Conservation (phyloP, 176 grass and related monocot genomes). For the Zea luxurians region DNA sequence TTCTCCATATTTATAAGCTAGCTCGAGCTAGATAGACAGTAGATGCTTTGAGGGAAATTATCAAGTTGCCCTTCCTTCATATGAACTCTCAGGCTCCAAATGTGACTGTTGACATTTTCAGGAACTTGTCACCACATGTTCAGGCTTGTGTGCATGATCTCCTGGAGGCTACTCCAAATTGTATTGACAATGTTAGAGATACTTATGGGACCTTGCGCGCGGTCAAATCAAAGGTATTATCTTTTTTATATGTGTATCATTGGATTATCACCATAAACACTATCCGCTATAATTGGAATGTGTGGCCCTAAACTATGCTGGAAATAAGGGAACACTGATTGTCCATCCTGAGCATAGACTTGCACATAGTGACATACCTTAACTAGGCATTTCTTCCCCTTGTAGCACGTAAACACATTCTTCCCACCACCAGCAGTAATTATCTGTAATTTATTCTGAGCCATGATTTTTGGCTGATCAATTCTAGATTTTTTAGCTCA, state of each 20-base stretch:
- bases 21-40: constrained; percentile 64
- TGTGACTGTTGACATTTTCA: too few relatives aligned
- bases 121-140: constrained; percentile 19
- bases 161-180: constrained; percentile 66
- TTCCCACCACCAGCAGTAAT: too few relatives aligned
- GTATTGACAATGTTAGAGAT: constrained; percentile 81
- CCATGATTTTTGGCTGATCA: too few relatives aligned
- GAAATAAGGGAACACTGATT: background rate
- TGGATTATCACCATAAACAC: background rate
- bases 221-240: constrained; percentile 89
- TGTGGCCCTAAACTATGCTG: background rate
- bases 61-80: too few relatives aligned
- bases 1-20: constrained; percentile 66
- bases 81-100: too few relatives aligned
- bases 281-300: background rate
- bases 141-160: constrained; percentile 91
- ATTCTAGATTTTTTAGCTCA: too few relatives aligned
- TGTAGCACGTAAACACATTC: too few relatives aligned
- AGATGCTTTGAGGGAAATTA: constrained; percentile 80
- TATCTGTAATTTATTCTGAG: too few relatives aligned
- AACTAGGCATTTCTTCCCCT: background rate
- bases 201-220: constrained; percentile 64
- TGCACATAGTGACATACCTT: background rate
- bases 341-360: background rate
- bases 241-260: too few relatives aligned